Evolutionary conservation across 129 eudicot species (phyloP), one percentile per base, ranked within the genome.

Genomic region (Erigeron canadensis): DNA sequence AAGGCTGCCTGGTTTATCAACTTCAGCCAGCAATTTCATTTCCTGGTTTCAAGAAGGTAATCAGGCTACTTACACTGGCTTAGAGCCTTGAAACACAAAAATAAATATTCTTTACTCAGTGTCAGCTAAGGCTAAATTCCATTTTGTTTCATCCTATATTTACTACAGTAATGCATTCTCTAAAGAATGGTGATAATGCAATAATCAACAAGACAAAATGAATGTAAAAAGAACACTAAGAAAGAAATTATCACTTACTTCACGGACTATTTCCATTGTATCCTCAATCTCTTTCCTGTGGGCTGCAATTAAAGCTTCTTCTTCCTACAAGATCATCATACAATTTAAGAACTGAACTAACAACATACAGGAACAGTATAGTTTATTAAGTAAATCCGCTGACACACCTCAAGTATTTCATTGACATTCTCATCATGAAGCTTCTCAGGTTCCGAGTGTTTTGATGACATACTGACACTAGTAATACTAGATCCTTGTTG

Each of bases 221-320:
- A 37, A 57, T 5, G 13, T 71, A 55, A 47, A 67, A 16, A 67
- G 8, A 2, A 51, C n/a, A 11, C 10, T 48, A 41, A 60, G 21
- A 70, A 12, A 18, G 6, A 51, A 46, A 38, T 61, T 6, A 6
- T 57, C 45, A 69, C 89, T 86, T 81, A 88, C 98, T 69, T 94
- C 98, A 38, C 98, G 97, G 57, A 94, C 98, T 23, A 89, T 94
- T 84, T 90, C 98, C 98, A 94, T 94, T 10, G 98, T 94, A 81
- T 94, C 98, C 82, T 94, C 98, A 51, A 94, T 90, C 82, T 89
- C 97, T 79, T 89, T 94, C 72, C 98, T 80, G 68, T 94, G 98
- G 63, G 98, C 97, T 12, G 96, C 88, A 62, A 94, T 87, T 60
- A 94, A 81, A 13, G 98, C 98, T 77, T 86, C 98, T 79, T 94